Percentiles rank a stretch among this genome's conserved stretches.
Conservation (phyloP, 106 monocot genomes). For the Dioscorea zingiberensis region DNA sequence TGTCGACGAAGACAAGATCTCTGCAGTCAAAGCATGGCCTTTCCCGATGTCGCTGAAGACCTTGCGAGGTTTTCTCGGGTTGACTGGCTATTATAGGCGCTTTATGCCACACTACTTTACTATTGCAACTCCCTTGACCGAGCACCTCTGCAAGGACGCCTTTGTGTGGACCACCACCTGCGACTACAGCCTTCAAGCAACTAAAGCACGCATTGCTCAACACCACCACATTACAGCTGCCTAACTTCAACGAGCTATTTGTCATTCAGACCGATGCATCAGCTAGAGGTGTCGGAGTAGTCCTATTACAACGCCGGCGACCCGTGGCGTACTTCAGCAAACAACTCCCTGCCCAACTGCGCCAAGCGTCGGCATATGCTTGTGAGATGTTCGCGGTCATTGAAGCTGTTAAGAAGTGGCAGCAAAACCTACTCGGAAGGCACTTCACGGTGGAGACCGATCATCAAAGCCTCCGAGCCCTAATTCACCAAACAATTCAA, state of each 20-base stretch:
- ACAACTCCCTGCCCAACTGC: not conserved
- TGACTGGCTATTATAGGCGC: not conserved
- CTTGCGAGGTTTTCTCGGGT: constrained; percentile 5
- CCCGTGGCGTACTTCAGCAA: not conserved
- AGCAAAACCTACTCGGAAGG: too few relatives aligned
- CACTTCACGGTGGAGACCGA: too few relatives aligned
- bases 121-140: not conserved
- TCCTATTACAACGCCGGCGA: not conserved
- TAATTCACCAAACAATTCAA: too few relatives aligned
- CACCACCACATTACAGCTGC: not conserved
- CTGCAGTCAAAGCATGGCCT: not conserved
- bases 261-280: constrained; percentile 1
- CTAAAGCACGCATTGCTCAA: not conserved
- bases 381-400: not conserved
- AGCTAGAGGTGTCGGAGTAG: not conserved
- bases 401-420: not conserved
- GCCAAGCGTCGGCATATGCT: not conserved
- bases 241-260: not conserved
- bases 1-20: not conserved
- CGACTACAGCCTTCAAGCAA: not conserved
- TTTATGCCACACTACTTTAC: not conserved
- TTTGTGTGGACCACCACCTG: too few relatives aligned
- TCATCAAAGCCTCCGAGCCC: too few relatives aligned
- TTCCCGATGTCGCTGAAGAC: not conserved
- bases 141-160: too few relatives aligned